Evolutionary conservation across 78 protist species (phyloP), one percentile per base, ranked within the genome.

Genomic region (Dictyostelium capitatum): DNA sequence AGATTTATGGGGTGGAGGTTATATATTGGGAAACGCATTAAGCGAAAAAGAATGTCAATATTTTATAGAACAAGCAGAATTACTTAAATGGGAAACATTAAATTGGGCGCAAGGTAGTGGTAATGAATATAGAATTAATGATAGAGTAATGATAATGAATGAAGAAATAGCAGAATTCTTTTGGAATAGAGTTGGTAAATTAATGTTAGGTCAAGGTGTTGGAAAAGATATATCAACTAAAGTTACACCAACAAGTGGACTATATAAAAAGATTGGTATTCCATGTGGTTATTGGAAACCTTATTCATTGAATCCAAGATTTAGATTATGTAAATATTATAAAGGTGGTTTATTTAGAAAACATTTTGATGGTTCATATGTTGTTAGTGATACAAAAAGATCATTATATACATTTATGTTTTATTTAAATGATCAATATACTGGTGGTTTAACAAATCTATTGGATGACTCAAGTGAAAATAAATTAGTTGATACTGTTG

Each of bases 381-480:
- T 67, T 2, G 7, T n/a, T 9, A 57, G 59, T 30, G 20, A 28
- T 11, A 79, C 77, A 20, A 64, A 51, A 32, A 37, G 93, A 56
- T 91, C 95, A 82, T 83, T 65, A 3, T 59, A 72, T 12, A 91
- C 95, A 41, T 81, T 91, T 43, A 91, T 91, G 92, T 67, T 90
- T 15, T 90, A 90, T 23, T 80, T 90, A 20, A 80, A 73, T 43
- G 89, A 81, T 10, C 89, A 46, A 25, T 32, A 50, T 9, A 69
- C 51, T 23, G 89, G 95, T 48, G 95, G 95, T 25, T 53, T 43
- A n/a, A 90, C 95, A 46, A 80, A 83, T 32, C 72, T 90, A 65
- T 70, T 80, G n/a, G 89, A 80, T 28, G 51, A 53, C 17, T 47
- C 28, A 67, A 67, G 75, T 12, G 25, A 30, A 67, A 67, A 67